phyloP scores from a whole-genome alignment of 2,329 filamentous ascomycete species.

The Albifimbria verrucaria region DNA sequence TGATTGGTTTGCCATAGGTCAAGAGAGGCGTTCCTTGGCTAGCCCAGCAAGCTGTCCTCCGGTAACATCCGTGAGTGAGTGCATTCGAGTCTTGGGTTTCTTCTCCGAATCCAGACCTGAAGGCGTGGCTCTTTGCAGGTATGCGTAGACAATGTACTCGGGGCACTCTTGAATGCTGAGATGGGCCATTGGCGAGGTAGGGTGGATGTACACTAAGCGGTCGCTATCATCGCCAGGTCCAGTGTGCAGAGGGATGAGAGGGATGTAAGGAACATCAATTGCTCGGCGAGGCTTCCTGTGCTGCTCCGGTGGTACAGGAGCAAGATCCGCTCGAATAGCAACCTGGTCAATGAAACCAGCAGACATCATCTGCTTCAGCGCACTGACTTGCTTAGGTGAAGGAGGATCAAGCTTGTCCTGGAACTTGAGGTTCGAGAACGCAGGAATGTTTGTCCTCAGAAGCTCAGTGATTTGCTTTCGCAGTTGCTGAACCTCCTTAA shows the following conservation, averaged over 20 bases:
- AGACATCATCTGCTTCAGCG: constrained; percentile 86
- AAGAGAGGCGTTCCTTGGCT: constrained; percentile 80
- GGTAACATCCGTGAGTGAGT: constrained; percentile 76
- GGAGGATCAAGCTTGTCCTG: constrained; percentile 56
- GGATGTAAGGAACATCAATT: constrained; percentile 88
- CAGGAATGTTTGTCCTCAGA: constrained; percentile 69
- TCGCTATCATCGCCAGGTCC: constrained; percentile 44
- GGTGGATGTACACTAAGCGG: constrained; percentile 80
- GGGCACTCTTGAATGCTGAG: constrained; percentile 71
- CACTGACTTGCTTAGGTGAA: constrained; percentile 66
- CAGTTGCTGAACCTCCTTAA: constrained; percentile 82
- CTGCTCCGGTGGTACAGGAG: constrained; percentile 66
- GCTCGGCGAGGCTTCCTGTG: constrained; percentile 73
- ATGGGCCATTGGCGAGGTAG: constrained; percentile 75
- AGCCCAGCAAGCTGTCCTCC: constrained; percentile 73
- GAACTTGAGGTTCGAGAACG: constrained; percentile 55
- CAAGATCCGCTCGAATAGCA: constrained; percentile 85
- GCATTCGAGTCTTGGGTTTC: constrained; percentile 76
- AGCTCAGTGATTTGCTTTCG: constrained; percentile 80
- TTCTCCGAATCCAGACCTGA: constrained; percentile 50
- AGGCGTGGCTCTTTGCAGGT: constrained; percentile 68
- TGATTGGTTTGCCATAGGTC: constrained; percentile 85
- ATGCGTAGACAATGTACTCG: constrained; percentile 81
- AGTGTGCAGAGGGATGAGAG: constrained; percentile 67
- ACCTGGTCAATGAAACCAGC: constrained; percentile 93